Base-by-base conservation (phyloP, 2,329 filamentous ascomycete genomes). In the Aspergillus sp. region DNA sequence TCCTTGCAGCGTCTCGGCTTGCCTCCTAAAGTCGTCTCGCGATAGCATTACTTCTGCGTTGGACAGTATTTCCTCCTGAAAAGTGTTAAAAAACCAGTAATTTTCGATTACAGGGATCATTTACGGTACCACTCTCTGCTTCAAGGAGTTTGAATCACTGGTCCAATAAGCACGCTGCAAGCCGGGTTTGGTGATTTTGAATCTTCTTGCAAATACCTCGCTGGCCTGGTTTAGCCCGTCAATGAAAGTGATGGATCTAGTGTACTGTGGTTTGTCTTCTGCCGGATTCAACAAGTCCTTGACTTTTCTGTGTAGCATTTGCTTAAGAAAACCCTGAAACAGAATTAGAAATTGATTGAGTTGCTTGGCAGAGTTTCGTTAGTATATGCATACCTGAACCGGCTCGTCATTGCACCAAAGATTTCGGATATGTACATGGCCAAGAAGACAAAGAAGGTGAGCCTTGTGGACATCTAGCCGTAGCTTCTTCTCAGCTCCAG, bases 381-480 rank as follows among this genome's bases (percentile, higher is more conserved):
- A 47, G 7, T 10, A 39, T 12, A 30, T 35, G 53, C 61, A 46
- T 54, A 74, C 77, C 62, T 95, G 88, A 7, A 87, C 80, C 48
- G 77, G 70, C 12, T 72, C 59, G 61, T 91, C 85, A 60, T 95
- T 95, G 69, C 90, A 96, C 89, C 91, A 96, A 47, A 80, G 74
- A 62, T 97, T 98, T 47, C 90, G 82, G 49, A 82, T 75, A 55
- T 86, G 79, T 13, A 84, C 78, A 66, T 97, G 88, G 7, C 83
- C 81, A 13, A 98, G 69, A 2, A 98, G 75, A 63, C 88, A 95
- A 12, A 96, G 71, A 0, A 97, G 55, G 68, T 98, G 90, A 52
- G 83, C 75, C 67, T 91, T 95, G 67, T 98, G 93, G n/a, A 90
- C 76, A 45, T 88, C 79, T 25, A 93, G 65, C 17, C 90, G 81